Conservation (phyloP, 1,284 basidiomycete genomes). For the Peniophora sp. region DNA sequence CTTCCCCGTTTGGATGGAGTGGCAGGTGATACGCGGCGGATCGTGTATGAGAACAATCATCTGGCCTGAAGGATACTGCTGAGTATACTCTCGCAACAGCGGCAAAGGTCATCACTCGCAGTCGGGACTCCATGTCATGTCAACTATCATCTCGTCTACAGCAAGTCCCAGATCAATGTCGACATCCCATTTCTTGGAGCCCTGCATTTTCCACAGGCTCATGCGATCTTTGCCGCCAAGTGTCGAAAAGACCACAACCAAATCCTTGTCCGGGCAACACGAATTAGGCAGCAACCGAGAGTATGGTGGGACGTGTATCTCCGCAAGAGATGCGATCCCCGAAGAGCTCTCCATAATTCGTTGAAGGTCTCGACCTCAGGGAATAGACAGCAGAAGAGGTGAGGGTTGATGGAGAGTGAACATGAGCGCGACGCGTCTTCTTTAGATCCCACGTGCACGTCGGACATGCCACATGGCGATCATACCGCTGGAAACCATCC, state of each 20-base stretch:
- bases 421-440: conserved; percentile 1
- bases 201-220: conserved; percentile 73
- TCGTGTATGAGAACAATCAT: conserved; percentile 66
- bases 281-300: conserved; percentile 53
- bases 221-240: conserved; percentile 59
- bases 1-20: conserved; percentile 69
- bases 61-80: conserved; percentile 41
- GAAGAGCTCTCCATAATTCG: conserved; percentile 28
- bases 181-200: conserved; percentile 73
- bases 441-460: background rate
- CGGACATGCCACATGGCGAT: no score
- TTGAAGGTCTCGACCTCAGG: no score
- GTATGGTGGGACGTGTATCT: conserved; percentile 44
- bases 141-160: conserved; percentile 43
- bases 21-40: conserved; percentile 57
- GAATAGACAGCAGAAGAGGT: no score
- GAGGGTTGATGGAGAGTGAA: no score
- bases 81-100: background rate
- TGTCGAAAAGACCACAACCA: conserved; percentile 58
- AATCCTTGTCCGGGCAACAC: conserved; percentile 81
- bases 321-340: conserved; percentile 51
- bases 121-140: conserved; percentile 73
- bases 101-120: conserved; percentile 32
- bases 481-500: no score
- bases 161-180: conserved; percentile 39